A percentile compares a stretch with the other conserved stretches of the same genome.
These are phyloP conservation scores for Inga laurina DNA, from an alignment of 306 rosid genomes.

Conservation along the genomic window DNA sequence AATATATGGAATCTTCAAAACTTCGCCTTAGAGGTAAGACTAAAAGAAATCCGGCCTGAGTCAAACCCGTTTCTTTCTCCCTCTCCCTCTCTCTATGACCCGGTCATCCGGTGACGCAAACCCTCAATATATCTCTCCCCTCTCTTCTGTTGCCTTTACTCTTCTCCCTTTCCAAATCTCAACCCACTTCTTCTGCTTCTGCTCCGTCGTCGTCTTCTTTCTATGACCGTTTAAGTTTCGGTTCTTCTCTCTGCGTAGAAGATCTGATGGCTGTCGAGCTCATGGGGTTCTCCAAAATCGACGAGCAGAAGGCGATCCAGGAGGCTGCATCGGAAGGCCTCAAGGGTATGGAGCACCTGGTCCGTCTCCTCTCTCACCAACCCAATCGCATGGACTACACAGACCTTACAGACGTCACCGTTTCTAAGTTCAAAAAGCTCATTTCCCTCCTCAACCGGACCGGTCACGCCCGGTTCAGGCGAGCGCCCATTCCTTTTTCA, in stretches of 20 bases:
- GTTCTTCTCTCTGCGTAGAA: neutral
- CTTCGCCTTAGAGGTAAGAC: constrained; percentile 40
- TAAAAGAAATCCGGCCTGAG: constrained; percentile 37
- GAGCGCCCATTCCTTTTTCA: constrained; percentile 52
- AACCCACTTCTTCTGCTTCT: neutral
- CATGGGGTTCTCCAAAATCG: constrained; percentile 60
- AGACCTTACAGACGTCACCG: constrained; percentile 58
- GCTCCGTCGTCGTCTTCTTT: neutral
- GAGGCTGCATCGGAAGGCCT: constrained; percentile 75
- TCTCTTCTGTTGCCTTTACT: neutral
- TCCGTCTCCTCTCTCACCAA: constrained; percentile 53
- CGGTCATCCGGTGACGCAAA: constrained; percentile 45
- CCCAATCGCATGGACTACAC: constrained; percentile 47
- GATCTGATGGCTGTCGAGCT: constrained; percentile 75
- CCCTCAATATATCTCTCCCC: constrained; percentile 42
- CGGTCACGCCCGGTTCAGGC: constrained; percentile 93
- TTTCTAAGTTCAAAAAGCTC: constrained; percentile 57
- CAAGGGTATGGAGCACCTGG: constrained; percentile 65
- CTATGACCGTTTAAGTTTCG: constrained; percentile 35
- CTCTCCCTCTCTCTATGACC: constrained; percentile 24
- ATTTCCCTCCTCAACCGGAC: constrained; percentile 71
- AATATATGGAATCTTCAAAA: constrained; percentile 29
- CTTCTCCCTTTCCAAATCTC: neutral
- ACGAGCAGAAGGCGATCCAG: constrained; percentile 64
- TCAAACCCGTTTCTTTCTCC: constrained; percentile 21